Base-by-base conservation (phyloP, 805 yeast species). In the Metschnikowia anglica region DNA sequence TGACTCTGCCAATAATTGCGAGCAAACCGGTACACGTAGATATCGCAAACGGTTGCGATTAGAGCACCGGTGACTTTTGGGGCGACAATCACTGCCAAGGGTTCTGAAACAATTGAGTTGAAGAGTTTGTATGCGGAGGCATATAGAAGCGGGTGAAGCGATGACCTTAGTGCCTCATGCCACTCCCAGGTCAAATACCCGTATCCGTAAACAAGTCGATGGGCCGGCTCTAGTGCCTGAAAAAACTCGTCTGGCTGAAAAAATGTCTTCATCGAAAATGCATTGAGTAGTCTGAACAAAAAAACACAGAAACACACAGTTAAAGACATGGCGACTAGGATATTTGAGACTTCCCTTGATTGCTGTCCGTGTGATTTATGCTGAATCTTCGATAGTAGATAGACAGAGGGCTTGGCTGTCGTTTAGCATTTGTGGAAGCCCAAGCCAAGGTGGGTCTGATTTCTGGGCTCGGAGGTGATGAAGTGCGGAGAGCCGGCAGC, bases 191-290 rank as follows among this genome's bases (percentile, higher is more conserved):
- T 88, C 27, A 80, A 59, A 53, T 79, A 78, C 0, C 99, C 99
- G 49, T 82, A 83, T 2, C 93, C 90, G 60, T 73, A 88, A 0
- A 84, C 83, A 27, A 73, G 66, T 3, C 56, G 44, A 61, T 89
- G 96, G 0, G 98, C 99, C 0, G 97, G 96, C 56, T 93, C 99
- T 39, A 93, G 66, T 0, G 90, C 73, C 63, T 93, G 99, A 81
- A 83, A 93, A 64, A 74, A 93, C 63, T 93, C 99, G 62, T 93
- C 99, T 0, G 99, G 91, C 61, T 93, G 99, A 65, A 93, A 93
- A 59, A 80, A 93, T 0, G 98, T 88, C 42, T 59, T 59, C 4
- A 79, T 76, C 1, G 81, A 60, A 18, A 85, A 57, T 0, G 95
- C 78, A 61, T 89, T 88, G 54, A 77, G 24, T 8, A 83, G 48